phyloP scores from a whole-genome alignment of 2,329 filamentous ascomycete genomes.

The Cordyceps sp. region DNA sequence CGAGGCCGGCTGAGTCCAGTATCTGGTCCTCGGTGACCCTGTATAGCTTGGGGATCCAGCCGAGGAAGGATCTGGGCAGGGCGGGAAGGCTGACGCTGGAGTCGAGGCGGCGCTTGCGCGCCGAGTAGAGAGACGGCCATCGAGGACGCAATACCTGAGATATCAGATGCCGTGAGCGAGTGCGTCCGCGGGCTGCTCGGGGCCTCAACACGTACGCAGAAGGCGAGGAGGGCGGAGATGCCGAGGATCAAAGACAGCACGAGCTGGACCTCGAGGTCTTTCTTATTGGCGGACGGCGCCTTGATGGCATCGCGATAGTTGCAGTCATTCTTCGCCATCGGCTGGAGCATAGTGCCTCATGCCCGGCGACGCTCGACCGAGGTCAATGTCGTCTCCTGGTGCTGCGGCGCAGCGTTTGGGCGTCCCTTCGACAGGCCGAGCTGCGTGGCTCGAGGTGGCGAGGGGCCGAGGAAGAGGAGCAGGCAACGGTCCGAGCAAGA shows the following conservation, averaged over 20 bases:
- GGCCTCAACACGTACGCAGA: constrained; percentile 44
- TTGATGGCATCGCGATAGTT: constrained; percentile 7
- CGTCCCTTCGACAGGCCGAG: too few relatives aligned
- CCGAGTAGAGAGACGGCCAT: constrained; percentile 85
- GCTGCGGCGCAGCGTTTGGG: neutral
- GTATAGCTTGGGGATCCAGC: constrained; percentile 83
- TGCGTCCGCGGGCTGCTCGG: neutral
- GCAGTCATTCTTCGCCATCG: constrained; percentile 7
- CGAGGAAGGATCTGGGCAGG: constrained; percentile 71
- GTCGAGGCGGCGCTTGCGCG: constrained; percentile 61
- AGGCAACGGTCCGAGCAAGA: neutral
- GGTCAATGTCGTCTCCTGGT: neutral
- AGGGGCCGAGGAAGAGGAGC: neutral
- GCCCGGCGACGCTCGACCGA: neutral
- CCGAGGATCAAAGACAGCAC: constrained; percentile 57
- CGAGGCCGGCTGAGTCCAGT: constrained; percentile 74
- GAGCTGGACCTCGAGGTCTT: constrained; percentile 46
- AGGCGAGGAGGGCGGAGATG: constrained; percentile 52
- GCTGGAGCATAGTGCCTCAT: constrained; percentile 2
- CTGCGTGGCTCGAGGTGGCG: too few relatives aligned
- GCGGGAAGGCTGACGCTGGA: constrained; percentile 47
- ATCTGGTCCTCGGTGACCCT: constrained; percentile 78
- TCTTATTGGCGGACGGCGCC: constrained; percentile 12
- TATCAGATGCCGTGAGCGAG: neutral
- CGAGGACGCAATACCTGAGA: constrained; percentile 63